These are phyloP conservation scores for Coprinopsis strossmayeri DNA, from an alignment of 768 basidiomycete genomes.

Conservation along the genomic window DNA sequence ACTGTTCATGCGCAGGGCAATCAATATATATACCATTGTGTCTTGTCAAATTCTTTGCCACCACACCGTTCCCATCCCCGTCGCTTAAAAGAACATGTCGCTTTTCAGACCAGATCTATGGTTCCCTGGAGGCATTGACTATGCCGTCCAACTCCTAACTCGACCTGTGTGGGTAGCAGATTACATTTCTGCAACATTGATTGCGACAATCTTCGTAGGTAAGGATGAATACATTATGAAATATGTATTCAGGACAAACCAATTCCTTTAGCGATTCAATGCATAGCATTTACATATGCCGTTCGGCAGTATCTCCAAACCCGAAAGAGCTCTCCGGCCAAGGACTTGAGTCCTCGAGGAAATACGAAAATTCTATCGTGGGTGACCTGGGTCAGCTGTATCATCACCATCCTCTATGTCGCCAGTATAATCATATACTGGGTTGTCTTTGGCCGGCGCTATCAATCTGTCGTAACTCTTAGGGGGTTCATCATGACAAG, in stretches of 20 bases:
- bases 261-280: neutral
- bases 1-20: too few relatives aligned
- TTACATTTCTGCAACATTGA: neutral
- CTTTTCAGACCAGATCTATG: constrained; percentile 5
- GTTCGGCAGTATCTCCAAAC: neutral
- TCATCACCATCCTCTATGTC: neutral
- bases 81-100: too few relatives aligned
- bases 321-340: too few relatives aligned
- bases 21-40: too few relatives aligned
- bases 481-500: neutral
- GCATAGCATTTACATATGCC: neutral
- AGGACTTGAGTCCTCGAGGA: too few relatives aligned
- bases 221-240: too few relatives aligned
- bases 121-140: constrained; percentile 4
- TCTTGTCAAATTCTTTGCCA: too few relatives aligned
- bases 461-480: neutral
- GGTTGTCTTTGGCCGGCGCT: neutral
- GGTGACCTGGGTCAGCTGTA: neutral
- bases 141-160: neutral
- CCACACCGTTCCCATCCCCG: too few relatives aligned
- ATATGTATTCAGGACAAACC: neutral
- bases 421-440: neutral
- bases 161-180: neutral
- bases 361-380: too few relatives aligned
- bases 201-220: constrained; percentile 1